Evolutionary conservation across 495 filamentous ascomycete genomes (phyloP), one percentile per base, ranked within the genome.

Genomic region (Geoglossum glabrum): DNA sequence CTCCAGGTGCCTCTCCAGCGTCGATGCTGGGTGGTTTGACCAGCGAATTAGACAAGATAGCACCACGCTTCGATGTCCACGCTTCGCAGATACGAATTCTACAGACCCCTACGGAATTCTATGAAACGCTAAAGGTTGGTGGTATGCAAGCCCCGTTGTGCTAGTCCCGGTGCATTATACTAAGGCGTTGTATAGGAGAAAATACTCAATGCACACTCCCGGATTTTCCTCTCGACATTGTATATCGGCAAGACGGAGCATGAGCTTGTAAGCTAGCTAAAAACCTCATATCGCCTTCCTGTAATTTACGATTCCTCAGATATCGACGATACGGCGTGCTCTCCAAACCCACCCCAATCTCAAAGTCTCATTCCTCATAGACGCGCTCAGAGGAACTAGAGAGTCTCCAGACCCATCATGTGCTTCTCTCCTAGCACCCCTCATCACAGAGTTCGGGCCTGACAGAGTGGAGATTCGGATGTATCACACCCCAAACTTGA

Each of bases 401-500:
- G 93, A 97, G 70, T 79, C 85, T 0, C 92, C 92, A 10, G 70
- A 90, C 10, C 75, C 89, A 36, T 95, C 90, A 61, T 90, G 83
- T 70, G 93, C 93, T 19, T 96, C 89, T 19, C 75, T 99, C 5
- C 76, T 99, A 17, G 83, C 82, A 1, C 81, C 90, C 4, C 72
- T 99, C 28, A 73, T 95, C 11, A 69, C 74, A 19, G 85, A 95
- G 63, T 90, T 94, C 70, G 92, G 90, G 0, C 65, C 82, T 25
- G 81, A 86, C 1, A 76, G 90, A n/a, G 86, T 97, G 46, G 87
- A 97, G 61, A 80, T 99, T 61, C 83, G 89, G 54, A 89, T 97
- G 87, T 97, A 89, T 68, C 92, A 99, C 70, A 97, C 93, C 0
- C 93, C 92, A 1, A 99, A 97, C 62, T 70, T 99, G 30, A 95